Evolutionary conservation across 2,329 filamentous ascomycete species (phyloP).

Genomic region (Hypoxylon sp.): DNA sequence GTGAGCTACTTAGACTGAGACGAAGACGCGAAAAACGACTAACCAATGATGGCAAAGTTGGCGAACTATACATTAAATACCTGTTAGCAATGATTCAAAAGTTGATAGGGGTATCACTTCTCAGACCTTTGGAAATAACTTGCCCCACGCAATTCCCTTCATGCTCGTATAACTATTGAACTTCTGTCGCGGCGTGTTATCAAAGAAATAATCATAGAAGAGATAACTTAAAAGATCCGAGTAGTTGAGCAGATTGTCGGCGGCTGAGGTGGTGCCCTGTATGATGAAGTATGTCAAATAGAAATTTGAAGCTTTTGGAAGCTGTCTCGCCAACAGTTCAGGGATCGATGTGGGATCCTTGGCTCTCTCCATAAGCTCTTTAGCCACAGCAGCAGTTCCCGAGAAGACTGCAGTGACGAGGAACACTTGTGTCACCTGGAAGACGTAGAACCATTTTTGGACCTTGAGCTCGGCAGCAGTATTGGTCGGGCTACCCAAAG

Average conservation of each 20-base stretch:
- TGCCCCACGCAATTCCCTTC: conserved; percentile 72
- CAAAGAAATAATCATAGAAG: conserved; percentile 69
- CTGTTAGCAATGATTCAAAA: conserved; percentile 15
- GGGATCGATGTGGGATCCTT: conserved; percentile 49
- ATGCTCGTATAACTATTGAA: conserved; percentile 70
- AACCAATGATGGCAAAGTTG: conserved; percentile 48
- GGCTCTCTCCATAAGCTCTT: conserved; percentile 39
- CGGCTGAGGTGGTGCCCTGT: conserved; percentile 74
- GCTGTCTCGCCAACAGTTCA: conserved; percentile 64
- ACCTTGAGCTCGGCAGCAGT: conserved; percentile 78
- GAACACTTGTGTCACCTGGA: conserved; percentile 86
- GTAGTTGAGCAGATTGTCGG: conserved; percentile 70
- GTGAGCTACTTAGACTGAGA: conserved; percentile 8
- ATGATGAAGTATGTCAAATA: conserved; percentile 82
- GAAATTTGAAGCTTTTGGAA: conserved; percentile 78
- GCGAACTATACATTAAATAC: conserved; percentile 41
- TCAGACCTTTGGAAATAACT: conserved; percentile 65
- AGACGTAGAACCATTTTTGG: conserved; percentile 82
- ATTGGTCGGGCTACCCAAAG: conserved; percentile 74
- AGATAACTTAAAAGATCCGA: conserved; percentile 70
- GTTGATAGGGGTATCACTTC: conserved; percentile 45
- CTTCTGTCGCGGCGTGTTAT: conserved; percentile 76
- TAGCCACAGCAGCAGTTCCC: conserved; percentile 52
- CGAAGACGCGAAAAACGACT: background rate
- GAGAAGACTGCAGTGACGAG: conserved; percentile 81